Conservation (phyloP, 2,329 filamentous ascomycete genomes). For the Bipolaris gigantea region DNA sequence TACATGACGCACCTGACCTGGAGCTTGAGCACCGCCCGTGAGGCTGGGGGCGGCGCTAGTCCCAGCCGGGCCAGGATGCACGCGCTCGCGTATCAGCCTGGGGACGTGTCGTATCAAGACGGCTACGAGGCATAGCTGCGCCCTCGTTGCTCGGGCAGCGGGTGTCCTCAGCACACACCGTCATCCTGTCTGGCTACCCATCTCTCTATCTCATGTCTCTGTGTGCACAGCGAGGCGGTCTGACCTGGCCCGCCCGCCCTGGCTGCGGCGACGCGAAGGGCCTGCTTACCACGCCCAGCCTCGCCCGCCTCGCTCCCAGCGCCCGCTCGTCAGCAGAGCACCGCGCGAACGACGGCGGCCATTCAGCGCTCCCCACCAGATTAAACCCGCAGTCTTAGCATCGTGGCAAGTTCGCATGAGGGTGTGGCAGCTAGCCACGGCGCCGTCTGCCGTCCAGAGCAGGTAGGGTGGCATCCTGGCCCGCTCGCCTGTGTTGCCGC, state of each 20-base stretch:
- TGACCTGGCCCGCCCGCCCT: not conserved
- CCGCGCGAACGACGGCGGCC: slow-evolving; percentile 22
- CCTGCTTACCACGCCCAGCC: slow-evolving; percentile 15
- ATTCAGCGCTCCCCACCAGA: slow-evolving; percentile 6
- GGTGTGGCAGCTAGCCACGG: slow-evolving; percentile 1
- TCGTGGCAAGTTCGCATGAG: not conserved
- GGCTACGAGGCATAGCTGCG: not conserved
- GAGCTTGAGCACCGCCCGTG: slow-evolving; percentile 19
- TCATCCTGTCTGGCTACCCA: too few relatives aligned
- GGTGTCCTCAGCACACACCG: not conserved
- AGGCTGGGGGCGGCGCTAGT: slow-evolving; percentile 24
- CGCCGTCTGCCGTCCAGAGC: not conserved
- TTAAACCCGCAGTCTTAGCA: not conserved
- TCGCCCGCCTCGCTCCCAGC: slow-evolving; percentile 12
- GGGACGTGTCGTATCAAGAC: slow-evolving; percentile 6
- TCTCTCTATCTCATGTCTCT: too few relatives aligned
- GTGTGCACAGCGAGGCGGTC: not conserved
- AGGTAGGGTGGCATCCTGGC: slow-evolving; percentile 1
- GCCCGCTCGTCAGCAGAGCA: slow-evolving; percentile 19
- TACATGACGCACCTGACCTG: slow-evolving; percentile 29
- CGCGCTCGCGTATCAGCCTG: slow-evolving; percentile 14
- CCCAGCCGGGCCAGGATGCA: slow-evolving; percentile 7
- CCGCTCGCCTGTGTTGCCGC: slow-evolving; percentile 12
- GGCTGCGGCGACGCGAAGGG: not conserved
- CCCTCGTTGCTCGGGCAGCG: not conserved